Conservation (phyloP, 208 protist genomes). For the Crithidia expoeki region DNA sequence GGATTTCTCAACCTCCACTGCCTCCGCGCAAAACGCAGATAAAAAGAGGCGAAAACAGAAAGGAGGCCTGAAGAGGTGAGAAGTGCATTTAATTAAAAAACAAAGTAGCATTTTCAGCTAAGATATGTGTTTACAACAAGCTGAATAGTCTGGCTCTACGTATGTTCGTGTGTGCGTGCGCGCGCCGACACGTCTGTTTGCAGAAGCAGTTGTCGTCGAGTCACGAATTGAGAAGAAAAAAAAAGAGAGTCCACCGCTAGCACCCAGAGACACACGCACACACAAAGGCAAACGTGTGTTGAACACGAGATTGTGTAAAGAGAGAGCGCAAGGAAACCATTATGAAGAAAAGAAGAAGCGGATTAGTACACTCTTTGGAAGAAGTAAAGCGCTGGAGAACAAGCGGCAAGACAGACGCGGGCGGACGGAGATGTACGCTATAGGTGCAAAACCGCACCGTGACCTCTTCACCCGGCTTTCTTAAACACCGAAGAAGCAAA, state of each 20-base stretch:
- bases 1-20: neutral
- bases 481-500: neutral
- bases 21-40: neutral
- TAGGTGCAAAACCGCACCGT: neutral
- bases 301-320: neutral
- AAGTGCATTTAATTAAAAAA: neutral
- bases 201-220: neutral
- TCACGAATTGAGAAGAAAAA: constrained; percentile 9
- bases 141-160: neutral
- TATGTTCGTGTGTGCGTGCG: constrained; percentile 4
- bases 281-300: neutral
- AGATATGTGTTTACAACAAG: constrained; percentile 2
- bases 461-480: neutral
- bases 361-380: constrained; percentile 9
- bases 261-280: constrained; percentile 4
- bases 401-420: constrained; percentile 13
- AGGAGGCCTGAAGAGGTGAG: neutral
- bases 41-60: constrained; percentile 2
- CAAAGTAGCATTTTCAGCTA: neutral
- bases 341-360: neutral
- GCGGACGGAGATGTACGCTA: neutral
- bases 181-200: neutral
- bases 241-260: constrained; percentile 5
- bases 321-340: neutral
- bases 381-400: constrained; percentile 5